Evolutionary conservation across 192 early-diverging fungal species (phyloP).

Genomic region (Linnemannia elongata): DNA sequence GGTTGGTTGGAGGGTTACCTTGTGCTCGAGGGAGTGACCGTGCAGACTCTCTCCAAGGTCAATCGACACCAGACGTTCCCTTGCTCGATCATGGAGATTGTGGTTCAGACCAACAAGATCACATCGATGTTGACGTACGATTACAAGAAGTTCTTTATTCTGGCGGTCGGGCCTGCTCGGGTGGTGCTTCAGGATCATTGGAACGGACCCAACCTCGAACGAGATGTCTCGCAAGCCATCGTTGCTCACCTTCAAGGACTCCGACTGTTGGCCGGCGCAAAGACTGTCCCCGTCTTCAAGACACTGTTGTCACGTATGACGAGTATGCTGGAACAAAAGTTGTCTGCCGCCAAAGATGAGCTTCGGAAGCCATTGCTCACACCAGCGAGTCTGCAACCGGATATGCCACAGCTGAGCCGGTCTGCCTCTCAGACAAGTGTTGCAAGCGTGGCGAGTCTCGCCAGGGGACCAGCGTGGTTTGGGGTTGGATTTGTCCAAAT

Average conservation of each 20-base stretch:
- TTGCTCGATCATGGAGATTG: slow-evolving; percentile 55
- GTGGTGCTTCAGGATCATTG: slow-evolving; percentile 65
- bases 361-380: slow-evolving; percentile 32
- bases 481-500: slow-evolving; percentile 40
- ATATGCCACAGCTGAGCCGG: not conserved
- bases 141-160: slow-evolving; percentile 79
- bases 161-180: slow-evolving; percentile 68
- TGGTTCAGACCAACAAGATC: slow-evolving; percentile 63
- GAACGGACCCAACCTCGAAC: slow-evolving; percentile 50
- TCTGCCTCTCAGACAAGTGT: not conserved
- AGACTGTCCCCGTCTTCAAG: slow-evolving; percentile 54
- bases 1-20: slow-evolving; percentile 72
- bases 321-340: slow-evolving; percentile 43
- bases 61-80: slow-evolving; percentile 33
- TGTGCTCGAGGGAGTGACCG: slow-evolving; percentile 50
- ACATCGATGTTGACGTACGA: slow-evolving; percentile 78
- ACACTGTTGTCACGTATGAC: slow-evolving; percentile 28
- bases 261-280: slow-evolving; percentile 38
- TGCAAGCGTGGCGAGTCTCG: not conserved
- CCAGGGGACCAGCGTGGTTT: slow-evolving; percentile 22
- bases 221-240: slow-evolving; percentile 33
- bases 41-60: slow-evolving; percentile 43
- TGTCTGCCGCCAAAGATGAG: slow-evolving; percentile 39
- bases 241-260: slow-evolving; percentile 35
- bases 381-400: slow-evolving; percentile 23